Percentiles rank a stretch among this genome's conserved stretches.
These are phyloP conservation scores for Euptelea pleiosperma DNA, from an alignment of 164 flowering plant genomes.

Conservation along the genomic window DNA sequence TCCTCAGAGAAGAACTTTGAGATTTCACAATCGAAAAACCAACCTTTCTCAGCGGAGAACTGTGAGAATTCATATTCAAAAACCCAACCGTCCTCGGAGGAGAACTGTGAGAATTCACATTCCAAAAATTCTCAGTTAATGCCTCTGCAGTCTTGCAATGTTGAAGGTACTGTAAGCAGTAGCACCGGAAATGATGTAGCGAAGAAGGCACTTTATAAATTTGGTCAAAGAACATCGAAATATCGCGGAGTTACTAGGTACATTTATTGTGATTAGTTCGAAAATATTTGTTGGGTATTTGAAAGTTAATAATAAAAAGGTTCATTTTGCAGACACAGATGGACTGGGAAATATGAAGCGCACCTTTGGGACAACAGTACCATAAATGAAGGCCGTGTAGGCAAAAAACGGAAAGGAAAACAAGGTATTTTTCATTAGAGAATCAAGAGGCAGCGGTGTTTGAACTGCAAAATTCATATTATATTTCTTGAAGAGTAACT, in stretches of 20 bases:
- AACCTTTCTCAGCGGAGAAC: not conserved
- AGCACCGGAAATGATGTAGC: not conserved
- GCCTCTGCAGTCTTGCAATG: not conserved
- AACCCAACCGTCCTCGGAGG: too few species aligned
- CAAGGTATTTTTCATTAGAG: slow-evolving; percentile 17
- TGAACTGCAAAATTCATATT: not conserved
- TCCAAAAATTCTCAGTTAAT: not conserved
- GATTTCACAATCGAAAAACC: not conserved
- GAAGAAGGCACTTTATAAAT: slow-evolving; percentile 7
- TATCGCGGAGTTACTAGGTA: slow-evolving; percentile 20
- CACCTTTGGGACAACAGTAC: slow-evolving; percentile 21
- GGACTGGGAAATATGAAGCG: slow-evolving; percentile 26
- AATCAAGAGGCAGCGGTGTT: not conserved
- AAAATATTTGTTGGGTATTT: not conserved
- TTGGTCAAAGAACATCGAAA: slow-evolving; percentile 3
- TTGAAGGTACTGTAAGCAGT: not conserved
- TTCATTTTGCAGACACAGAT: slow-evolving; percentile 18
- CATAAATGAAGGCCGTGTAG: slow-evolving; percentile 11
- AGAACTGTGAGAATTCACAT: not conserved
- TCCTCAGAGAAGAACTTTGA: not conserved
- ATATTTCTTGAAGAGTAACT: not conserved
- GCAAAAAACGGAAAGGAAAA: slow-evolving; percentile 31
- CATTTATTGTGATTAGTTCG: not conserved
- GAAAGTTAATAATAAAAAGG: not conserved
- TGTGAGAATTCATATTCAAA: not conserved